These are phyloP conservation scores for Arabidopsis lyrata DNA, from an alignment of 441 rosid species.

Conservation along the genomic window DNA sequence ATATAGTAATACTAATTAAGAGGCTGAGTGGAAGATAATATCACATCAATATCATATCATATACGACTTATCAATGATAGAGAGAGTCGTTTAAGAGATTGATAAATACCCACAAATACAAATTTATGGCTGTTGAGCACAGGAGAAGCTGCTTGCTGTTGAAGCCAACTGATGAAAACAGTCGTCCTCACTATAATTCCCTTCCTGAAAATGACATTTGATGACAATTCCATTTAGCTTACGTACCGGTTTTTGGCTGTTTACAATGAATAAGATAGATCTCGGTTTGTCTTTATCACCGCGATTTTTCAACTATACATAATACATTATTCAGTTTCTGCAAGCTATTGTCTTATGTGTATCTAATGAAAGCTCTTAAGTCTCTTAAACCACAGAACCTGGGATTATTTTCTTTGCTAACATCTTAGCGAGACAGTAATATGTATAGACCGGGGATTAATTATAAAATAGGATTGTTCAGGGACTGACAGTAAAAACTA, in stretches of 20 bases:
- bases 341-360: conserved; percentile 11
- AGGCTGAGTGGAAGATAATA: conserved; percentile 40
- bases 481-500: background rate
- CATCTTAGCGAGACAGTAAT: conserved; percentile 5
- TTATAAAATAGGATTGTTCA: conserved; percentile 10
- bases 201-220: conserved; percentile 41
- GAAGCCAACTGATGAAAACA: conserved; percentile 41
- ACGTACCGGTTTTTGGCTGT: conserved; percentile 27
- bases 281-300: conserved; percentile 23
- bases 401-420: background rate
- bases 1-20: conserved; percentile 32
- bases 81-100: conserved; percentile 43
- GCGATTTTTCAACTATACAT: background rate
- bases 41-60: conserved; percentile 39
- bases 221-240: conserved; percentile 35
- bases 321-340: background rate
- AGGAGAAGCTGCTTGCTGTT: conserved; percentile 49
- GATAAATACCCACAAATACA: conserved; percentile 35
- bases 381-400: conserved; percentile 26
- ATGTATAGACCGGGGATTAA: background rate
- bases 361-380: conserved; percentile 24
- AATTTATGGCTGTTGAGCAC: conserved; percentile 40
- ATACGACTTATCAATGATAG: conserved; percentile 44
- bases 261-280: conserved; percentile 21
- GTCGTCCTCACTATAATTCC: conserved; percentile 42